Percentiles rank a stretch among this genome's conserved stretches.
These are phyloP conservation scores for Pseudogymnoascus sp. DNA, from an alignment of 2,329 filamentous ascomycete species.

Conservation along the genomic window DNA sequence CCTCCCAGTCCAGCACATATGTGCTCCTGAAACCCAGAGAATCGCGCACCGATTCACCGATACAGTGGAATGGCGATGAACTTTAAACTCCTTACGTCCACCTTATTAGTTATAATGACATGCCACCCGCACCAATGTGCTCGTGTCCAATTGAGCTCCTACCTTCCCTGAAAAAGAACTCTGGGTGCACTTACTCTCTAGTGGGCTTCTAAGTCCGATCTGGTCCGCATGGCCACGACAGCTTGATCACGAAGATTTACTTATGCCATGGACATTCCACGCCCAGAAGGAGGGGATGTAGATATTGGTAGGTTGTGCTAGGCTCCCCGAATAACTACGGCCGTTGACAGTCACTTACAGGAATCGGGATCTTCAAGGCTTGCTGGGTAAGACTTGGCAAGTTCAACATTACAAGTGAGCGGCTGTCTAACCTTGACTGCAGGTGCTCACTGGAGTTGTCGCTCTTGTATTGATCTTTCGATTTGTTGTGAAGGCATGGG, in stretches of 20 bases:
- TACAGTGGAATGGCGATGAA: neutral
- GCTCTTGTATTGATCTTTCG: conserved; percentile 18
- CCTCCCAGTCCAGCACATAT: neutral
- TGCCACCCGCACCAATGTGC: neutral
- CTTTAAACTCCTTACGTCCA: neutral
- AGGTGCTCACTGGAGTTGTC: conserved; percentile 8
- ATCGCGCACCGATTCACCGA: neutral
- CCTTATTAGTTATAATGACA: neutral
- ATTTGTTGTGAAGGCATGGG: conserved; percentile 25
- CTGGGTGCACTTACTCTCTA: neutral
- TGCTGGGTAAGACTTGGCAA: neutral
- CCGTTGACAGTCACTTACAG: neutral
- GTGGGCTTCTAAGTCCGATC: neutral
- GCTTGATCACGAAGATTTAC: neutral
- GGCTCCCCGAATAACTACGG: neutral
- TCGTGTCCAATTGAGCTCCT: neutral
- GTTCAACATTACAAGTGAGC: neutral
- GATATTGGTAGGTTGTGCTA: conserved; percentile 7
- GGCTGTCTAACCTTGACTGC: neutral
- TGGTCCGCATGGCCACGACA: neutral
- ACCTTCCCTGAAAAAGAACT: neutral
- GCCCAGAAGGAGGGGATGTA: neutral
- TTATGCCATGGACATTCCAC: conserved; percentile 1
- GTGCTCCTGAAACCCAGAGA: neutral
- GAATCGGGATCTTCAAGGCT: neutral